Conservation (phyloP, 129 eudicot species). For the Lactuca sativa region DNA sequence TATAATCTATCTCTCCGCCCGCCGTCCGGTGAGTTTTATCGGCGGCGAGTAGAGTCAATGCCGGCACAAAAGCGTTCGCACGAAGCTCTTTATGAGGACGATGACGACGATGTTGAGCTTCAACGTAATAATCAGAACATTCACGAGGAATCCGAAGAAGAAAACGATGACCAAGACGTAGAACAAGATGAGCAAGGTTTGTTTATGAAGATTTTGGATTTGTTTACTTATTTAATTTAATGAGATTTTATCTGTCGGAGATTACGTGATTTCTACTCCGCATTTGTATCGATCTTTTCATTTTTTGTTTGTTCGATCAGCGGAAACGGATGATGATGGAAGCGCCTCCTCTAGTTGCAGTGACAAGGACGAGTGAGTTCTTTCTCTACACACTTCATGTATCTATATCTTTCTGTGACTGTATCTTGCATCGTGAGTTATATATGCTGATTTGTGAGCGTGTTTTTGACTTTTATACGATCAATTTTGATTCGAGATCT, state of each 20-base stretch:
- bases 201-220: not conserved
- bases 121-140: slow-evolving; percentile 24
- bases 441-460: slow-evolving; percentile 19
- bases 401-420: slow-evolving; percentile 8
- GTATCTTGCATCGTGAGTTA: slow-evolving; percentile 7
- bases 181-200: slow-evolving; percentile 29
- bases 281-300: slow-evolving; percentile 26
- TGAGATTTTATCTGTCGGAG: not conserved
- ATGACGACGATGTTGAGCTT: slow-evolving; percentile 30
- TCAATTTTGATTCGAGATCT: slow-evolving; percentile 30
- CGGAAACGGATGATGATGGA: slow-evolving; percentile 43
- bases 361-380: slow-evolving; percentile 61
- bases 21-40: slow-evolving; percentile 31
- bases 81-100: slow-evolving; percentile 26
- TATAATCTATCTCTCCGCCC: slow-evolving; percentile 27
- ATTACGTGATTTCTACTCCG: slow-evolving; percentile 9
- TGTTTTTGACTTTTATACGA: slow-evolving; percentile 12
- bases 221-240: not conserved
- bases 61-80: slow-evolving; percentile 42
- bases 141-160: slow-evolving; percentile 23
- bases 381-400: slow-evolving; percentile 8
- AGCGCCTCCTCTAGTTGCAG: slow-evolving; percentile 42
- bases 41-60: slow-evolving; percentile 38
- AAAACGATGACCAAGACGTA: slow-evolving; percentile 28
- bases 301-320: slow-evolving; percentile 14